phyloP scores from a whole-genome alignment of 2,329 filamentous ascomycete species.

The Alternaria conjuncta region DNA sequence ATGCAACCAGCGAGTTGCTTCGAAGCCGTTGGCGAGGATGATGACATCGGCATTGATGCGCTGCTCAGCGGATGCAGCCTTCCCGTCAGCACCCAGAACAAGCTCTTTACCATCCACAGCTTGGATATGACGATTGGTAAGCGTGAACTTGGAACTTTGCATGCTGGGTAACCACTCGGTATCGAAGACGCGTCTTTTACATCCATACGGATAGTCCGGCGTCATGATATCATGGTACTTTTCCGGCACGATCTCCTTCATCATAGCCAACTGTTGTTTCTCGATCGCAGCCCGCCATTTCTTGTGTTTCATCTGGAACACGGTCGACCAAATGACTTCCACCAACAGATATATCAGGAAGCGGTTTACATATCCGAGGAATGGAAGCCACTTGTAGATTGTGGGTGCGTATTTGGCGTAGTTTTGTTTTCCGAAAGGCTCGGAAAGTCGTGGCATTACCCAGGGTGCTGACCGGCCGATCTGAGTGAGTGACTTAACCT shows the following conservation, averaged over 20 bases:
- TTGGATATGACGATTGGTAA: not conserved
- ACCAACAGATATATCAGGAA: slow-evolving; percentile 2
- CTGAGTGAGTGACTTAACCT: slow-evolving; percentile 8
- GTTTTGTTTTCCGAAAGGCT: slow-evolving; percentile 5
- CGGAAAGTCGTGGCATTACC: slow-evolving; percentile 1
- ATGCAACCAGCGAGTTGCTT: not conserved
- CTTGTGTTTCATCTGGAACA: not conserved
- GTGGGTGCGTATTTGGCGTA: not conserved
- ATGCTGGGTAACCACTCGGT: slow-evolving; percentile 16
- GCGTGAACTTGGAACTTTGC: slow-evolving; percentile 6
- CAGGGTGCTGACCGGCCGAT: slow-evolving; percentile 6
- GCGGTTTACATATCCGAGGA: slow-evolving; percentile 1
- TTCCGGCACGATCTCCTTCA: slow-evolving; percentile 1
- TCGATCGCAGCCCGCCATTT: slow-evolving; percentile 3
- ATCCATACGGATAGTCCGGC: slow-evolving; percentile 32
- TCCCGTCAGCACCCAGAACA: not conserved
- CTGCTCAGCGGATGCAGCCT: not conserved
- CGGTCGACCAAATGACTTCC: not conserved
- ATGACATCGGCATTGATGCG: not conserved
- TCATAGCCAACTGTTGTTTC: not conserved
- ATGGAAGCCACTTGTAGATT: not conserved
- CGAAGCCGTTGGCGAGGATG: not conserved
- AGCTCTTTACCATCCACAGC: not conserved
- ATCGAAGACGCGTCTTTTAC: slow-evolving; percentile 42
- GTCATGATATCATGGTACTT: slow-evolving; percentile 25